phyloP scores from a whole-genome alignment of 2,329 filamentous ascomycete genomes.

The Diplodia seriata region DNA sequence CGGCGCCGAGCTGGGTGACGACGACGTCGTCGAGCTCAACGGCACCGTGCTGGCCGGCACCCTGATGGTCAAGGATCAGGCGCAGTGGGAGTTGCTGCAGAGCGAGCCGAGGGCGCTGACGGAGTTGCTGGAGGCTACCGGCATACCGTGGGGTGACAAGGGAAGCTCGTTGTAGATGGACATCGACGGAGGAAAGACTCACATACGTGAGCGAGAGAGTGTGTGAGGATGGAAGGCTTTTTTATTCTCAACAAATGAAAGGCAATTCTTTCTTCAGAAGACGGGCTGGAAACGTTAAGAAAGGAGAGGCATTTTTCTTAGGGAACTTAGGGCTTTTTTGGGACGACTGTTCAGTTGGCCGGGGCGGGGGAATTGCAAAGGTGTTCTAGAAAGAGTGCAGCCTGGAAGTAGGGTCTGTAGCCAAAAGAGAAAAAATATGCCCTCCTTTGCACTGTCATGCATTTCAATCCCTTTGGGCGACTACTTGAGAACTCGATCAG shows the following conservation, averaged over 20 bases:
- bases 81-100: conserved; percentile 60
- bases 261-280: not conserved
- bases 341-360: not conserved
- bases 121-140: conserved; percentile 50
- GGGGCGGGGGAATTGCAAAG: not conserved
- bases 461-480: not conserved
- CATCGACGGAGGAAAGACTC: not conserved
- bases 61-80: conserved; percentile 64
- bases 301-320: not conserved
- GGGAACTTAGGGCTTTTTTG: not conserved
- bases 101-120: conserved; percentile 51
- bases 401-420: conserved; percentile 22
- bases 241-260: not conserved
- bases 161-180: conserved; percentile 9
- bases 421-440: conserved; percentile 12
- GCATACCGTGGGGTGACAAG: conserved; percentile 39
- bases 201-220: not conserved
- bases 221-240: not conserved
- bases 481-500: not conserved
- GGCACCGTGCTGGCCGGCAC: conserved; percentile 65
- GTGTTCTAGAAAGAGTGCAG: conserved; percentile 20
- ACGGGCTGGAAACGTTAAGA: not conserved
- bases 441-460: conserved; percentile 4
- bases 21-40: conserved; percentile 58
- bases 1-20: conserved; percentile 43